Evolutionary conservation across 2,329 filamentous ascomycete genomes (phyloP), one percentile per base, ranked within the genome.

Genomic region (Colletotrichum lupini): DNA sequence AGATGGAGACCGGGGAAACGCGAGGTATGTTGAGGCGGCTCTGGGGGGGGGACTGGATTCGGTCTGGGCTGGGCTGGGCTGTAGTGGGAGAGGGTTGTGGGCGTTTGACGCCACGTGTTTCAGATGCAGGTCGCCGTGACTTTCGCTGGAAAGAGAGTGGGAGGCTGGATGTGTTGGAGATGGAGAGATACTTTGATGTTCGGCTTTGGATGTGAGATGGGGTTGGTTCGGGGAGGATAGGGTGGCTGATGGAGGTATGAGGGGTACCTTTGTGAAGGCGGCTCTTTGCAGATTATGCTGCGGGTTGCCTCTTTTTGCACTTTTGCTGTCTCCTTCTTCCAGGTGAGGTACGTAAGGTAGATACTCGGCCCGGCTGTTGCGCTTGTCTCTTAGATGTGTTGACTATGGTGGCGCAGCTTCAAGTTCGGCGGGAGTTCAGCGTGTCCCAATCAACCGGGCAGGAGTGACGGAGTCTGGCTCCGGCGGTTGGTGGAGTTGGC

Each of bases 41-140:
- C 16, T 49, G 42, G 42, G 4, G 24, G 24, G 26, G 26, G 42
- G 19, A n/a, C 42, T n/a, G 19, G 42, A 8, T 19, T 7, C 1
- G 5, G 37, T 42, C 42, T 49, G 1, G 16, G 42, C 42, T 46
- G 42, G 52, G 52, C 52, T 26, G 4, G 4, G 5, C 11, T 35
- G 32, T 4, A 35, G 30, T 53, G 52, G 24, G 35, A 14, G 19
- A 19, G 11, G 46, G 7, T 37, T 55, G 16, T 42, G 22, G 28
- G 19, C 42, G 22, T 30, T 35, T 37, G 59, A 35, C 67, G 67
- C 67, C 67, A 68, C 59, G 14, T 19, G 66, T 68, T 68, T 68
- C 58, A 64, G 32, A 68, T 68, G 67, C 67, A 55, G 32, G 52
- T 62, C 57, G 66, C 66, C 66, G 66, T 4, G 19, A 56, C 8